phyloP scores from a whole-genome alignment of 345 rosid genomes.

The Combretum micranthum region DNA sequence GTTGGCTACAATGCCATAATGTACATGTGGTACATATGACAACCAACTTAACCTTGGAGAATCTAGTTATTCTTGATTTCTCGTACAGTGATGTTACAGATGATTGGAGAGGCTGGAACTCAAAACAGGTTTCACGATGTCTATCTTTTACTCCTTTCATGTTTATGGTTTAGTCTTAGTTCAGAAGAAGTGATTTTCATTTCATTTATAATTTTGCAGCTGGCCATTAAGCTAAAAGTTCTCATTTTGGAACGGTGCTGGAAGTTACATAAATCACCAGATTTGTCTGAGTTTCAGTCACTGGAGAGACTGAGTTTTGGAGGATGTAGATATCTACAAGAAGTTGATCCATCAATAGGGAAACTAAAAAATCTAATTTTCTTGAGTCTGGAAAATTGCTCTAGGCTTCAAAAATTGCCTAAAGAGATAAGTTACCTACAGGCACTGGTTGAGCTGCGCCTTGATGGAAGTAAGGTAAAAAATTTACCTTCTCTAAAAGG shows the following conservation, averaged over 20 bases:
- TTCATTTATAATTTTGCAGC: background rate
- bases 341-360: background rate
- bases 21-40: too few species aligned
- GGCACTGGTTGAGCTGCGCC: background rate
- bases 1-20: background rate
- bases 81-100: background rate
- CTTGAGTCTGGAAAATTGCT: background rate
- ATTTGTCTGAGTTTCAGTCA: background rate
- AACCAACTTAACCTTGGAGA: background rate
- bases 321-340: rapidly evolving
- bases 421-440: background rate
- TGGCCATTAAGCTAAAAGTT: conserved; percentile 5
- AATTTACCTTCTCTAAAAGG: too few species aligned
- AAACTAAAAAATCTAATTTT: background rate
- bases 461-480: background rate
- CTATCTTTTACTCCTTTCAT: too few species aligned
- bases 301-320: conserved; percentile 3
- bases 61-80: conserved; percentile 4
- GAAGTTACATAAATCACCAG: background rate
- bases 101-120: conserved; percentile 4
- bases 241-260: background rate
- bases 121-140: background rate
- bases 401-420: rapidly evolving
- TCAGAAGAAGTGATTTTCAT: rapidly evolving
- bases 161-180: background rate